A percentile compares a stretch with the other conserved stretches of the same genome.
These are phyloP conservation scores for Begonia masoniana DNA, from an alignment of 306 rosid genomes.

Conservation along the genomic window DNA sequence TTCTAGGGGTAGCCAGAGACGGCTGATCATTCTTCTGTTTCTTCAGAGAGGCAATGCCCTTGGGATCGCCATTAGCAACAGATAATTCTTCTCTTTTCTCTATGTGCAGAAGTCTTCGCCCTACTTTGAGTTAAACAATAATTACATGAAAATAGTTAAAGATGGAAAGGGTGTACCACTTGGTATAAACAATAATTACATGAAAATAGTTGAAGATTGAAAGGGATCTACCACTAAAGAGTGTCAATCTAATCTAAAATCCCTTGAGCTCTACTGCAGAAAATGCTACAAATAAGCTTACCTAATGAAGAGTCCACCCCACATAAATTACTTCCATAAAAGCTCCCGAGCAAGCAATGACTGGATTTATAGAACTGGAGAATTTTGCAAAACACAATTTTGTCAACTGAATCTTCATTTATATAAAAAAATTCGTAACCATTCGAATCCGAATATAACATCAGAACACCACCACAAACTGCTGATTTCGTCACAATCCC, in stretches of 20 bases:
- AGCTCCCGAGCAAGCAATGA: slow-evolving; percentile 37
- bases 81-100: slow-evolving; percentile 16
- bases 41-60: background rate
- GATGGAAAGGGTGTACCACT: no score
- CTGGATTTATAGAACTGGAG: slow-evolving; percentile 34
- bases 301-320: slow-evolving; percentile 32
- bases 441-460: slow-evolving; percentile 29
- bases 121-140: slow-evolving; percentile 26
- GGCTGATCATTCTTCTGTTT: slow-evolving; percentile 10
- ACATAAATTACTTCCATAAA: slow-evolving; percentile 32
- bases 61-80: slow-evolving; percentile 3
- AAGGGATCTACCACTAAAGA: no score
- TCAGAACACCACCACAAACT: slow-evolving; percentile 38
- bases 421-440: slow-evolving; percentile 41
- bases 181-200: slow-evolving; percentile 35
- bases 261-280: background rate
- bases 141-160: slow-evolving; percentile 19
- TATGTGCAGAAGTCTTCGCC: slow-evolving; percentile 48
- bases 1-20: slow-evolving; percentile 8
- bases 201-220: background rate
- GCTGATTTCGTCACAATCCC: slow-evolving; percentile 25
- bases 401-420: slow-evolving; percentile 39
- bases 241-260: no score
- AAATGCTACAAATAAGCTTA: slow-evolving; percentile 12
- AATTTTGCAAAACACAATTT: slow-evolving; percentile 44